Percentiles rank a stretch among this genome's conserved stretches.
These are phyloP conservation scores for Colletotrichum zoysiae DNA, from an alignment of 2,329 filamentous ascomycete genomes.

Conservation along the genomic window DNA sequence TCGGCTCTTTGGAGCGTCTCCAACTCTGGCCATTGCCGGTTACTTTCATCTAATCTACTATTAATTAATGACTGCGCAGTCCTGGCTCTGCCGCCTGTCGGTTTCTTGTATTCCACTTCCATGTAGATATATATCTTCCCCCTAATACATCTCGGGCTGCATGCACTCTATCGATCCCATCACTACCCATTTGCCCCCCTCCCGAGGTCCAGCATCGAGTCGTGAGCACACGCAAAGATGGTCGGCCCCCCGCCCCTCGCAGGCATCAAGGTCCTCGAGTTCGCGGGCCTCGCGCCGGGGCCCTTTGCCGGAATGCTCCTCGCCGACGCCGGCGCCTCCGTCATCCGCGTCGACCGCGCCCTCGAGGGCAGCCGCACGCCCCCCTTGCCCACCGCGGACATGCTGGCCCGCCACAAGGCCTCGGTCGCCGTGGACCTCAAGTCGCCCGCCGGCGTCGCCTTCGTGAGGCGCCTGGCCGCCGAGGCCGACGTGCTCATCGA, in stretches of 20 bases:
- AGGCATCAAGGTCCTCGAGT: conserved; percentile 69
- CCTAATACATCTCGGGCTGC: no score
- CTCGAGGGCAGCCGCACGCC: conserved; percentile 56
- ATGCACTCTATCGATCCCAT: background rate
- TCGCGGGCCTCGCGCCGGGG: conserved; percentile 75
- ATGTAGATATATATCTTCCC: conserved; percentile 1
- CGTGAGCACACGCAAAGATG: conserved; percentile 47
- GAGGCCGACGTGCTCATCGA: conserved; percentile 87
- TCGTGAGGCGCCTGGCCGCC: conserved; percentile 75
- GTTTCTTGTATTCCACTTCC: background rate
- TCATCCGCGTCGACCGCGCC: conserved; percentile 85
- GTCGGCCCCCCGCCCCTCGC: conserved; percentile 56
- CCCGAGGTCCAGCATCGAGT: background rate
- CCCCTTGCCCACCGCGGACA: conserved; percentile 71
- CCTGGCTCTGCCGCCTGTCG: background rate
- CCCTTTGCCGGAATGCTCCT: conserved; percentile 91
- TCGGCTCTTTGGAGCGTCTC: conserved; percentile 38
- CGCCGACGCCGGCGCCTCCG: conserved; percentile 88
- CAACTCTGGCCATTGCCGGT: conserved; percentile 29
- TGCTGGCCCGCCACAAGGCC: conserved; percentile 83
- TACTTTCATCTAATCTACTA: background rate
- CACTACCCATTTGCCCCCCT: background rate
- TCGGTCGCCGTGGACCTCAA: conserved; percentile 88
- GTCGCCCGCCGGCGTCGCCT: conserved; percentile 68
- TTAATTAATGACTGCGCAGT: background rate